These are phyloP conservation scores for Chenopodium berlandieri DNA, from an alignment of 148 eudicot species.

Conservation along the genomic window DNA sequence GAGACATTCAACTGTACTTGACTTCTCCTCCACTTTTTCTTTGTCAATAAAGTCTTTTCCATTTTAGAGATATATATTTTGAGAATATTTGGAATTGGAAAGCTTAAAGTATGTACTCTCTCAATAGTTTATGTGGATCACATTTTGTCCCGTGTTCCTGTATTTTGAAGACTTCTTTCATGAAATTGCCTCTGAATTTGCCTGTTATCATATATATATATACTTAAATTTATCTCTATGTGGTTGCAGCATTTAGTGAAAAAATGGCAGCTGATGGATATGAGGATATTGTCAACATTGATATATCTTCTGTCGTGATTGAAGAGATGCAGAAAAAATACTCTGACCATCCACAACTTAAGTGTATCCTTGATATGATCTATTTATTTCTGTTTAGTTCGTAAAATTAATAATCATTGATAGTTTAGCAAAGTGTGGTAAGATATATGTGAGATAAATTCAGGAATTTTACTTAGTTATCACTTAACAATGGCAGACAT, in stretches of 20 bases:
- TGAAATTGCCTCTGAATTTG: neutral
- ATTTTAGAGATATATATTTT: no score
- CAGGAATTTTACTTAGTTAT: neutral
- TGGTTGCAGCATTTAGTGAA: conserved; percentile 74
- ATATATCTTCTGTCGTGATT: conserved; percentile 81
- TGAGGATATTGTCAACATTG: conserved; percentile 64
- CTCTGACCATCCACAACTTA: conserved; percentile 45
- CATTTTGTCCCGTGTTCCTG: neutral
- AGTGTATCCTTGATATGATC: conserved; percentile 50
- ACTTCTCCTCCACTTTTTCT: neutral
- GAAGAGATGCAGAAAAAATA: conserved; percentile 75
- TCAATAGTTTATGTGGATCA: neutral
- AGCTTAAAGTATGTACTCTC: neutral
- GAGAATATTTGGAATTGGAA: neutral
- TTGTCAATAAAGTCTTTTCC: neutral
- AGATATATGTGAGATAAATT: neutral
- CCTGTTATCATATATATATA: neutral
- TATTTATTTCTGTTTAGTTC: neutral
- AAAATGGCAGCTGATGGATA: conserved; percentile 82
- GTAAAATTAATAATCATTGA: neutral
- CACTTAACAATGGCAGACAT: conserved; percentile 42
- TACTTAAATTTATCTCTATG: neutral
- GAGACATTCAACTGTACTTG: neutral
- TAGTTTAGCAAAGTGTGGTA: neutral
- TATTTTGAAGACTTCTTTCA: neutral